Conservation (phyloP, 805 yeast genomes). For the Candida andamanensis region DNA sequence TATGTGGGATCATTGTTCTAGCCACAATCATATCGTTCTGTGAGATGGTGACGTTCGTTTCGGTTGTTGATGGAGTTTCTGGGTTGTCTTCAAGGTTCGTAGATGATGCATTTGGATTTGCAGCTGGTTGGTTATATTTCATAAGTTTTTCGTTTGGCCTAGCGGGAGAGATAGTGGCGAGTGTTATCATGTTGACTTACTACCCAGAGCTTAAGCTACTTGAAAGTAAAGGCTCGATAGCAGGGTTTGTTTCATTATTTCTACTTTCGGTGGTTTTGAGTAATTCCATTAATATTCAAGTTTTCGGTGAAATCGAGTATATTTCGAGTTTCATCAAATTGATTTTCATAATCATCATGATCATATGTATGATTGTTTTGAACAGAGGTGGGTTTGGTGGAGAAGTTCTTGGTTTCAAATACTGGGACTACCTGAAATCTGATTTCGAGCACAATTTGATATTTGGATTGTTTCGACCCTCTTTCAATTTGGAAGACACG, state of each 20-base stretch:
- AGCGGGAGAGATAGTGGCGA: constrained; percentile 79
- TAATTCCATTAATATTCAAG: constrained; percentile 63
- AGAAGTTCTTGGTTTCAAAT: constrained; percentile 55
- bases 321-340: constrained; percentile 56
- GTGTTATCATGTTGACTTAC: constrained; percentile 68
- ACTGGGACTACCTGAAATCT: constrained; percentile 57
- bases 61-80: constrained; percentile 74
- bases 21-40: constrained; percentile 72
- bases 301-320: constrained; percentile 73
- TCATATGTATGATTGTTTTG: constrained; percentile 59
- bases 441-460: constrained; percentile 43
- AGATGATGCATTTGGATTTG: constrained; percentile 73
- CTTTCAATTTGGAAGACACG: constrained; percentile 59
- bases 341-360: constrained; percentile 44
- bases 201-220: constrained; percentile 54
- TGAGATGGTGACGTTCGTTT: constrained; percentile 75
- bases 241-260: constrained; percentile 65
- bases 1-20: constrained; percentile 62
- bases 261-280: constrained; percentile 40
- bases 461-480: constrained; percentile 71
- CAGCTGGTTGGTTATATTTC: constrained; percentile 72
- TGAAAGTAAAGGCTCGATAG: constrained; percentile 35
- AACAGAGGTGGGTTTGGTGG: constrained; percentile 54
- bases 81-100: constrained; percentile 72
- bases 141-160: constrained; percentile 64